Conservation (phyloP, 768 basidiomycete species). For the Rhodosporidiobolus odoratus region DNA sequence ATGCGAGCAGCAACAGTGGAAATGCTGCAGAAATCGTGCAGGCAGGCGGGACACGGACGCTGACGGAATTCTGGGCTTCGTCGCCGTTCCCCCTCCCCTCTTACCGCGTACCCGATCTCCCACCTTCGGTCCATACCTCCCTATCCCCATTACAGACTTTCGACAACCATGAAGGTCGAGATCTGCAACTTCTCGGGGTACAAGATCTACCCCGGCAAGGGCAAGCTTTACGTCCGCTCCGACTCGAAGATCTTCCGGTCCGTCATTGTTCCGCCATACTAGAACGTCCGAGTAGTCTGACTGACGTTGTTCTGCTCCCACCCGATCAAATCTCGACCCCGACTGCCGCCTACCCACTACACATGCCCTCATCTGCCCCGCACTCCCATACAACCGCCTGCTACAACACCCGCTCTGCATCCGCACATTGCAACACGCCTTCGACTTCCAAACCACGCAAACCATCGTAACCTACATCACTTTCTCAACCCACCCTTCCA, state of each 20-base stretch:
- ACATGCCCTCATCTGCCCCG: background rate
- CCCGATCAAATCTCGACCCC: background rate
- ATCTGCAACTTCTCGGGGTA: constrained; percentile 96
- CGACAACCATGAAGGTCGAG: constrained; percentile 70
- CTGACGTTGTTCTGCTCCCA: background rate
- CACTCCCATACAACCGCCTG: background rate
- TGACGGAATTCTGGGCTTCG: constrained; percentile 1
- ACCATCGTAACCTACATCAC: background rate
- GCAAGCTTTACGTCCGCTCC: constrained; percentile 42
- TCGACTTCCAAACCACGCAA: background rate
- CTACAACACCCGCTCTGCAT: background rate
- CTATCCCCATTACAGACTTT: constrained; percentile 6
- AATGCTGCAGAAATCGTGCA: background rate
- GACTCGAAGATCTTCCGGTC: constrained; percentile 44
- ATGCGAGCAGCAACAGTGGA: background rate
- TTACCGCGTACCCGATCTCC: background rate
- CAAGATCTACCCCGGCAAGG: constrained; percentile 95
- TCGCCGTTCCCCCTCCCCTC: background rate
- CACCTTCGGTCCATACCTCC: background rate
- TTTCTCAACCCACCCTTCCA: background rate
- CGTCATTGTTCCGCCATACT: background rate
- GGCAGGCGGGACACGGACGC: background rate
- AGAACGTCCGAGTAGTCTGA: too few species aligned
- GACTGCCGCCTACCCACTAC: background rate
- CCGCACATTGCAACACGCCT: background rate